Evolutionary conservation across 1,284 basidiomycete species (phyloP).

Genomic region (Ceratobasidium sp.): DNA sequence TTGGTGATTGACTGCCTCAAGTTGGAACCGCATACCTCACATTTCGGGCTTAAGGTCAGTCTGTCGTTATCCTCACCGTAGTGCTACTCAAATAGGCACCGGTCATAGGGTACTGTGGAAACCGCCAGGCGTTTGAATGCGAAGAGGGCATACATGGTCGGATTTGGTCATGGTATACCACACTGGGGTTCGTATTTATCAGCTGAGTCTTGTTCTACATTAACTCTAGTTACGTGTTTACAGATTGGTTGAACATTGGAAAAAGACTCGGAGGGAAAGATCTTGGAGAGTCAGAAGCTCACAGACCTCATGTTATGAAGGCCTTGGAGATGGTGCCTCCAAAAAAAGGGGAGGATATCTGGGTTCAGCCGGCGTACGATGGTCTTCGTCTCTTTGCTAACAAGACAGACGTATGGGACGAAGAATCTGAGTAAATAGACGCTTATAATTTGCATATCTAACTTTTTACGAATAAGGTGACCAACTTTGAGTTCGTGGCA

Average conservation of each 20-base stretch:
- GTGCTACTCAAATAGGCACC: not conserved
- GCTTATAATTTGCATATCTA: not conserved
- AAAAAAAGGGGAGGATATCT: constrained; percentile 61
- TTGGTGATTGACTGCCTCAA: constrained; percentile 80
- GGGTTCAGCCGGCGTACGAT: constrained; percentile 79
- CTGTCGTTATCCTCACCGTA: not conserved
- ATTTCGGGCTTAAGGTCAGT: constrained; percentile 69
- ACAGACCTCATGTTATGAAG: constrained; percentile 45
- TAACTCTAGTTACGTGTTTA: not conserved
- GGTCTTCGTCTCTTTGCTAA: constrained; percentile 65
- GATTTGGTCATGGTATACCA: constrained; percentile 76
- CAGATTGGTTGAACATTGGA: constrained; percentile 71
- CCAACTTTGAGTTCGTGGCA: not conserved
- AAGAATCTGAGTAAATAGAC: not conserved
- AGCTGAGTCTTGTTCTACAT: too few relatives aligned
- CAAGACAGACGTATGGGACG: constrained; percentile 23
- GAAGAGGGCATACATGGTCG: constrained; percentile 74
- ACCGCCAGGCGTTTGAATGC: constrained; percentile 69
- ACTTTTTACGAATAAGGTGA: not conserved
- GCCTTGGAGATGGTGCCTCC: constrained; percentile 42
- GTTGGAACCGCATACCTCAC: constrained; percentile 73
- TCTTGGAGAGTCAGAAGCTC: constrained; percentile 50
- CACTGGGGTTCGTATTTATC: constrained; percentile 61
- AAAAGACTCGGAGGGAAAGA: constrained; percentile 64
- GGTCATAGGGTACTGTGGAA: constrained; percentile 60